Percentiles rank a stretch among this genome's conserved stretches.
phyloP scores from a whole-genome alignment of 2,329 filamentous ascomycete genomes.

The Colletotrichum tanaceti region DNA sequence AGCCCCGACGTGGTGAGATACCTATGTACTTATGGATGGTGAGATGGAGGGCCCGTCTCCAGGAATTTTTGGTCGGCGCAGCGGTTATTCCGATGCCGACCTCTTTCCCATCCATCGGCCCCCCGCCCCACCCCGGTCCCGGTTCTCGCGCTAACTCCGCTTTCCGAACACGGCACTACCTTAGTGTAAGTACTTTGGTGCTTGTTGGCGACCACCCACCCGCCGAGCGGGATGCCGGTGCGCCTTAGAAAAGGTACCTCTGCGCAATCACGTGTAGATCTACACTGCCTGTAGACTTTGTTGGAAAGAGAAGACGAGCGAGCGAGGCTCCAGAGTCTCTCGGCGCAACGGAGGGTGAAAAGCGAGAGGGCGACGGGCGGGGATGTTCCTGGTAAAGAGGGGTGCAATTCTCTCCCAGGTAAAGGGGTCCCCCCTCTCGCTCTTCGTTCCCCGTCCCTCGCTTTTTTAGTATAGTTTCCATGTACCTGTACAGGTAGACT shows the following conservation, averaged over 20 bases:
- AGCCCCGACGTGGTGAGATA: conserved; percentile 12
- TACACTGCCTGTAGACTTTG: not conserved
- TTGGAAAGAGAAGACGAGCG: not conserved
- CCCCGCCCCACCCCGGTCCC: not conserved
- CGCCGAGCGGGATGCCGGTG: not conserved
- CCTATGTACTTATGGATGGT: too few relatives aligned
- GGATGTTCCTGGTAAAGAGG: not conserved
- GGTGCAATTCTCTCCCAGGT: not conserved
- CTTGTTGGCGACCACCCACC: too few relatives aligned
- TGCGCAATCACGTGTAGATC: not conserved
- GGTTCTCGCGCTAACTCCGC: conserved; percentile 1
- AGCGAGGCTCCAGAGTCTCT: not conserved
- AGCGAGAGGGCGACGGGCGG: not conserved
- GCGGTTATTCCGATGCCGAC: conserved; percentile 6
- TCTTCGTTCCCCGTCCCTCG: not conserved
- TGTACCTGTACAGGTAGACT: too few relatives aligned
- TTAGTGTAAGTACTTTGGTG: too few relatives aligned
- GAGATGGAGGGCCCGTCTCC: not conserved
- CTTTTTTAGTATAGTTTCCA: too few relatives aligned
- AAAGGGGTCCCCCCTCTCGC: not conserved
- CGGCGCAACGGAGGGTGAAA: not conserved
- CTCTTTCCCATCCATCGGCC: too few relatives aligned
- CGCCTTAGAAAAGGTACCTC: not conserved
- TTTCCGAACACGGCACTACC: not conserved
- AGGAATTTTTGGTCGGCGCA: conserved; percentile 33